phyloP scores from a whole-genome alignment of 257 asterid species.

The Primulina tabacum region DNA sequence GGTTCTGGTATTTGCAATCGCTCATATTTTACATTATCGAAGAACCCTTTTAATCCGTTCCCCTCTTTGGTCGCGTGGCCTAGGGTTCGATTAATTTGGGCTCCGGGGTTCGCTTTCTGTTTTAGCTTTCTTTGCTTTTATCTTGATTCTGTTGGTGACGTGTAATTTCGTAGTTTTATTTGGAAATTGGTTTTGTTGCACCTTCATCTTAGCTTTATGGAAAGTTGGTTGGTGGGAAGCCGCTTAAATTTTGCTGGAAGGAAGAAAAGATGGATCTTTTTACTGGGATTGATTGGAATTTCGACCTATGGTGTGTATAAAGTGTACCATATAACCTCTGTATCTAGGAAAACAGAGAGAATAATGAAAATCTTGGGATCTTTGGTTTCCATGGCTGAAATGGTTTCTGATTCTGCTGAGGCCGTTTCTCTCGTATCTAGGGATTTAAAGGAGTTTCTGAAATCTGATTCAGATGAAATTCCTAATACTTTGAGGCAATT shows the following conservation, averaged over 20 bases:
- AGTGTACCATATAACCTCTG: slow-evolving; percentile 65
- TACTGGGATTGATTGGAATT: slow-evolving; percentile 63
- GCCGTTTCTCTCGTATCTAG: slow-evolving; percentile 56
- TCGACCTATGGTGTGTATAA: slow-evolving; percentile 77
- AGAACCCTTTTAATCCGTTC: background rate
- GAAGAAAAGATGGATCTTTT: slow-evolving; percentile 73
- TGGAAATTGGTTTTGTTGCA: slow-evolving; percentile 22
- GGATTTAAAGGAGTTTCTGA: slow-evolving; percentile 84
- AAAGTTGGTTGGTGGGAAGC: slow-evolving; percentile 47
- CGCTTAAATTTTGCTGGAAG: slow-evolving; percentile 48
- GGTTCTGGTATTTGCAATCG: background rate
- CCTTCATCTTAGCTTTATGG: slow-evolving; percentile 44
- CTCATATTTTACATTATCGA: slow-evolving; percentile 1
- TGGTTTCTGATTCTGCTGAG: slow-evolving; percentile 76
- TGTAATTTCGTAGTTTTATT: background rate
- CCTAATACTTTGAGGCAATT: slow-evolving; percentile 86
- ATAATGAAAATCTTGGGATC: slow-evolving; percentile 53
- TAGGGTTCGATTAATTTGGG: slow-evolving; percentile 35
- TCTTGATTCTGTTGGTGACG: slow-evolving; percentile 5
- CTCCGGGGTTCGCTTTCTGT: slow-evolving; percentile 29
- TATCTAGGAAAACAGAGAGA: slow-evolving; percentile 58
- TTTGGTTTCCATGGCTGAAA: slow-evolving; percentile 64
- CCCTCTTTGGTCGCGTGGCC: slow-evolving; percentile 3
- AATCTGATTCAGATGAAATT: slow-evolving; percentile 76
- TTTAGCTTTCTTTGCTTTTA: background rate